Conservation (phyloP, 2,329 filamentous ascomycete species). For the Calonectria honghensis region DNA sequence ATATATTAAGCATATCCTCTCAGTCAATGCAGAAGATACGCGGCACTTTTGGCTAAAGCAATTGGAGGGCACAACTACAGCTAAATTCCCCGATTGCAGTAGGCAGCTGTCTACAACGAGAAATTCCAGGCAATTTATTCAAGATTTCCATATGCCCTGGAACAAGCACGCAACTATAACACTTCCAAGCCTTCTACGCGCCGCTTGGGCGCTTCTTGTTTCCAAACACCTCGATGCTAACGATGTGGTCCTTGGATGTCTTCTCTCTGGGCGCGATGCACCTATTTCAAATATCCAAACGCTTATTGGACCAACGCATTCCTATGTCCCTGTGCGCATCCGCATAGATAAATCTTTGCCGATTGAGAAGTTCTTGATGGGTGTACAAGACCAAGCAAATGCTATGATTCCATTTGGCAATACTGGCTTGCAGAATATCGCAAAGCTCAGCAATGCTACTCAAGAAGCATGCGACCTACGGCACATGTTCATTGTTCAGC, state of each 20-base stretch:
- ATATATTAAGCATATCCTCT: conserved; percentile 1
- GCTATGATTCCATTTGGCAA: conserved; percentile 17
- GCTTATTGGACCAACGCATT: conserved; percentile 13
- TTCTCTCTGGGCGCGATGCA: conserved; percentile 24
- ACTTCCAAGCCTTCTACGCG: conserved; percentile 4
- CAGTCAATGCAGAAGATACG: neutral
- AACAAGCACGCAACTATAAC: neutral
- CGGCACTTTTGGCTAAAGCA: conserved; percentile 15
- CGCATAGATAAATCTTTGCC: neutral
- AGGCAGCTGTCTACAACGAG: neutral
- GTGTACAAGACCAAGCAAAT: conserved; percentile 28
- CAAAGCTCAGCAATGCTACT: conserved; percentile 1
- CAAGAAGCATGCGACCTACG: conserved; percentile 12
- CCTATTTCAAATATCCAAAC: conserved; percentile 21
- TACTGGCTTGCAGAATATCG: conserved; percentile 30
- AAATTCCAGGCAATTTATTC: neutral
- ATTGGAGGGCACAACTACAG: neutral
- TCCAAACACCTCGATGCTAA: neutral
- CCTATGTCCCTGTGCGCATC: conserved; percentile 24
- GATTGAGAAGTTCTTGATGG: neutral
- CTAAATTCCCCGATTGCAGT: neutral
- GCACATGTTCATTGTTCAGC: conserved; percentile 22
- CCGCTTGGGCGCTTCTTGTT: conserved; percentile 12
- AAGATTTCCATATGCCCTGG: neutral
- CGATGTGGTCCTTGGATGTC: conserved; percentile 13